Evolutionary conservation across 805 yeast genomes (phyloP).

Genomic region (Lipomyces starkeyi): DNA sequence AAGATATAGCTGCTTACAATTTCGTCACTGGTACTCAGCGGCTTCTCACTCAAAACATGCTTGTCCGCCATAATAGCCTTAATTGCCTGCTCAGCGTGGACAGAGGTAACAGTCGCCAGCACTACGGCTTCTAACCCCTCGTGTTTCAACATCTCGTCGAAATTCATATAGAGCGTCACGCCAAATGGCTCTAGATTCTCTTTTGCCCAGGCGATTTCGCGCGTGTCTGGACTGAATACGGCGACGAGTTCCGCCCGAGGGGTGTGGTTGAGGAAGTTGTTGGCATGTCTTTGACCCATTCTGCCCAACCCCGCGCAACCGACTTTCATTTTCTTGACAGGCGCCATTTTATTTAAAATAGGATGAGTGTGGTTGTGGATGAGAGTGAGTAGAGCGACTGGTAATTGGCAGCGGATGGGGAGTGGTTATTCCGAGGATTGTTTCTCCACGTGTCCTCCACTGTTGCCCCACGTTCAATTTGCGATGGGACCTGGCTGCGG

Average conservation of each 20-base stretch:
- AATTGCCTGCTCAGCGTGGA: slow-evolving; percentile 32
- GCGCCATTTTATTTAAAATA: too few species aligned
- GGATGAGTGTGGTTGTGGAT: too few species aligned
- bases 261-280: slow-evolving; percentile 14
- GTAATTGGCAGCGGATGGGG: too few species aligned
- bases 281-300: slow-evolving; percentile 32
- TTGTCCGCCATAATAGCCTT: slow-evolving; percentile 23
- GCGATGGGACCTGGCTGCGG: too few species aligned
- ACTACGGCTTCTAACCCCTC: slow-evolving; percentile 27
- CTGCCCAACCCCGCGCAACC: slow-evolving; percentile 37
- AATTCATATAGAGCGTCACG: slow-evolving; percentile 29
- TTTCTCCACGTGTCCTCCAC: too few species aligned
- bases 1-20: not conserved
- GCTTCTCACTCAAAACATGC: slow-evolving; percentile 36
- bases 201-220: slow-evolving; percentile 34
- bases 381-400: too few species aligned
- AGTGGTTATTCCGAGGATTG: too few species aligned
- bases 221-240: slow-evolving; percentile 34
- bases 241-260: slow-evolving; percentile 38
- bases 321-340: slow-evolving; percentile 38
- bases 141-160: slow-evolving; percentile 27
- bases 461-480: too few species aligned
- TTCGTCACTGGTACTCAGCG: slow-evolving; percentile 37
- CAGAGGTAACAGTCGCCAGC: slow-evolving; percentile 31
- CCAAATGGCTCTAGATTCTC: slow-evolving; percentile 31